Conservation (phyloP, 192 early-diverging fungal species). For the Glomus cerebriforme region DNA sequence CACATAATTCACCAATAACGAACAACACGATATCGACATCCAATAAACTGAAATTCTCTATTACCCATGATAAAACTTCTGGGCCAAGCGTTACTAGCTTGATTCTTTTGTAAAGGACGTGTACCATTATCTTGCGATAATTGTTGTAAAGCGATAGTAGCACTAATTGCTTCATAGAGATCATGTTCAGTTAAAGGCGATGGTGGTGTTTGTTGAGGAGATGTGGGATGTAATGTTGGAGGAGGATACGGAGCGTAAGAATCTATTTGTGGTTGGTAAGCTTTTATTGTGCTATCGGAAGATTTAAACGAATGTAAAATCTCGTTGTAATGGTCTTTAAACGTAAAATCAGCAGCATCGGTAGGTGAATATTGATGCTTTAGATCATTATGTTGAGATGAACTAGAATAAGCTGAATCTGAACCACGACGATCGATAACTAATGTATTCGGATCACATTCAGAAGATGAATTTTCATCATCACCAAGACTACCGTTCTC, state of each 20-base stretch:
- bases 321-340: background rate
- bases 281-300: background rate
- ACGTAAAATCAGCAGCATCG: background rate
- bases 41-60: constrained; percentile 24
- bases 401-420: constrained; percentile 10
- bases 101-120: constrained; percentile 7
- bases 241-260: background rate
- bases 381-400: constrained; percentile 9
- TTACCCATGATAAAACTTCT: constrained; percentile 22
- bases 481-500: constrained; percentile 13
- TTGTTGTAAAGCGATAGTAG: constrained; percentile 9
- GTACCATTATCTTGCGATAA: constrained; percentile 8
- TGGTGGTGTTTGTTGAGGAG: constrained; percentile 1
- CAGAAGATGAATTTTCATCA: constrained; percentile 16
- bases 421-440: constrained; percentile 3
- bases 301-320: background rate
- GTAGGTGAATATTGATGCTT: constrained; percentile 1
- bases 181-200: constrained; percentile 15
- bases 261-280: background rate
- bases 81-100: constrained; percentile 5
- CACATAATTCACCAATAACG: constrained; percentile 21
- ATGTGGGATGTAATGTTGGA: constrained; percentile 4
- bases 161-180: constrained; percentile 17
- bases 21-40: constrained; percentile 22
- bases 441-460: background rate